These are phyloP conservation scores for Madurella mycetomatis DNA, from an alignment of 2,329 filamentous ascomycete species.

Conservation along the genomic window DNA sequence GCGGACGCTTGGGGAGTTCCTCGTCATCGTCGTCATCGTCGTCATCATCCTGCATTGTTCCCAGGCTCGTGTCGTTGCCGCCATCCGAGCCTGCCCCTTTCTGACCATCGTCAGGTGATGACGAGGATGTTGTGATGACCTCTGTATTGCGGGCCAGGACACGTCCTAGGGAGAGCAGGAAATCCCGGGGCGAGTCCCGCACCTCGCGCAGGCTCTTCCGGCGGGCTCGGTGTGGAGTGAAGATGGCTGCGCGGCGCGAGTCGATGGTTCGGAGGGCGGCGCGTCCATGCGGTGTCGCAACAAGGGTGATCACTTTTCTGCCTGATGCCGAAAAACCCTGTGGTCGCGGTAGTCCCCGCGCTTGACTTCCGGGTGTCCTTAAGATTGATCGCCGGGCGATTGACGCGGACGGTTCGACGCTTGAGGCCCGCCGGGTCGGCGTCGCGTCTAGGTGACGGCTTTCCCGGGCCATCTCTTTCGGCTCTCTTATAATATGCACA, in stretches of 20 bases:
- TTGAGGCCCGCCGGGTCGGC: slow-evolving; percentile 31
- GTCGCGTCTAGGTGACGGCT: slow-evolving; percentile 25
- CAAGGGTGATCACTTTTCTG: slow-evolving; percentile 35
- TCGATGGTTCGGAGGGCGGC: slow-evolving; percentile 57
- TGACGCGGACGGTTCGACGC: slow-evolving; percentile 38
- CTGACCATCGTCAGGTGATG: slow-evolving; percentile 32
- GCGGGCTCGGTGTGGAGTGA: slow-evolving; percentile 55
- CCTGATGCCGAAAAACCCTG: slow-evolving; percentile 45
- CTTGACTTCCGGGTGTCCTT: slow-evolving; percentile 38
- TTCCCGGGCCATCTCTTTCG: slow-evolving; percentile 20
- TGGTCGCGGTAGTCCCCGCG: slow-evolving; percentile 30
- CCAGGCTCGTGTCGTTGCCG: slow-evolving; percentile 21
- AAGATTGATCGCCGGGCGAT: slow-evolving; percentile 34
- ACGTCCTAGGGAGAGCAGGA: slow-evolving; percentile 51
- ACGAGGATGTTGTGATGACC: slow-evolving; percentile 44
- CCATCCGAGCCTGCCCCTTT: slow-evolving; percentile 13
- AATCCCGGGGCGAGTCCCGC: slow-evolving; percentile 52
- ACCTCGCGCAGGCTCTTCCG: slow-evolving; percentile 54
- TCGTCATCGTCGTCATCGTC: slow-evolving; percentile 23
- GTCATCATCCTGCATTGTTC: slow-evolving; percentile 19
- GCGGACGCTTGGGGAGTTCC: slow-evolving; percentile 25
- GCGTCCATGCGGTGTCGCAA: slow-evolving; percentile 54
- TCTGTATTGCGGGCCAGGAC: slow-evolving; percentile 48
- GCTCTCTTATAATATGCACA: neutral
- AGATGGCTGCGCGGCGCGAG: slow-evolving; percentile 53